Evolutionary conservation across 2,329 filamentous ascomycete species (phyloP).

Genomic region (Colletotrichum magnum): DNA sequence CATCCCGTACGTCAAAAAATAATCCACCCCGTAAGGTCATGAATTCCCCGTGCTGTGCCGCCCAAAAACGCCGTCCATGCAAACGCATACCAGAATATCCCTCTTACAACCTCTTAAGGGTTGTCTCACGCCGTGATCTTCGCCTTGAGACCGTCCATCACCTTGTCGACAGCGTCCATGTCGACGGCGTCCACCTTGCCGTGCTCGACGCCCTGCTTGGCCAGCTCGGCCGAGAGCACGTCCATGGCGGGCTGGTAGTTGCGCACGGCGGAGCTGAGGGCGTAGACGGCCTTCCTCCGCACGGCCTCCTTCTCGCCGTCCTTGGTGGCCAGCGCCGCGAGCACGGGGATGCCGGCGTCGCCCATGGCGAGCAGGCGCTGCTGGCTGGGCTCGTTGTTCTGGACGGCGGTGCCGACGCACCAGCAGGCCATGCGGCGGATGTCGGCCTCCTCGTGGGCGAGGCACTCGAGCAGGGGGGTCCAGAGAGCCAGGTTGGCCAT

Average conservation of each 20-base stretch:
- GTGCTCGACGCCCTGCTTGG: conserved; percentile 67
- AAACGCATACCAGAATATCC: conserved; percentile 37
- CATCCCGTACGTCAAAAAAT: conserved; percentile 25
- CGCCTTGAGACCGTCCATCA: conserved; percentile 76
- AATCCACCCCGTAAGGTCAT: no score
- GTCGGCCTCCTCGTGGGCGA: conserved; percentile 78
- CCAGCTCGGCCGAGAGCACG: conserved; percentile 73
- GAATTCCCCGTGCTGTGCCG: conserved; percentile 13
- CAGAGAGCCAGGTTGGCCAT: conserved; percentile 84
- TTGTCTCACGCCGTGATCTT: conserved; percentile 47
- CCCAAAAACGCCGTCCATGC: conserved; percentile 57
- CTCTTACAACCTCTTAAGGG: conserved; percentile 2
- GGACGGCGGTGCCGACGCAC: conserved; percentile 94
- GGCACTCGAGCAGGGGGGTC: conserved; percentile 80
- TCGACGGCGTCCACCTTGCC: conserved; percentile 82
- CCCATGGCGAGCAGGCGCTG: conserved; percentile 76
- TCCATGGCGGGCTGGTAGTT: conserved; percentile 92
- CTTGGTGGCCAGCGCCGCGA: conserved; percentile 76
- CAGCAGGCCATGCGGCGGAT: conserved; percentile 90
- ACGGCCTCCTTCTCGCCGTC: conserved; percentile 74
- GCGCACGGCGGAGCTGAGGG: conserved; percentile 85
- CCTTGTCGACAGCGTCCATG: conserved; percentile 86
- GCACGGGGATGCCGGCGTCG: conserved; percentile 71
- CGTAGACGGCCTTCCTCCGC: conserved; percentile 89
- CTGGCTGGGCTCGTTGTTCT: conserved; percentile 93